A percentile compares a stretch with the other conserved stretches of the same genome.
phyloP scores from a whole-genome alignment of 805 yeast species.

The Sugiyamaella boreocaroliniensis region DNA sequence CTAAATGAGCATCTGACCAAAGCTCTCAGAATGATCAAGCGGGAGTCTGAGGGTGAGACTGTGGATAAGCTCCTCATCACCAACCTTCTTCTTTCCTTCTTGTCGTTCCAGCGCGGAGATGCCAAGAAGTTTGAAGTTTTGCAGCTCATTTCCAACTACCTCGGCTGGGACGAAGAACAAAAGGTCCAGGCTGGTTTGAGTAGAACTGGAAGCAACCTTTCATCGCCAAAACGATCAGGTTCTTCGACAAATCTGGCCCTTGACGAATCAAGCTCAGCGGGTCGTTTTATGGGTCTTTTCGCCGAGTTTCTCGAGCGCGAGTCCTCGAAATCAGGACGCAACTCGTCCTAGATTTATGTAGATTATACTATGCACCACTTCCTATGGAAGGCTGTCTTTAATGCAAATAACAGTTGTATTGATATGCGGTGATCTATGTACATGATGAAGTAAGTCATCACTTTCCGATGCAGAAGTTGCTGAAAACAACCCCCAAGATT shows the following conservation, averaged over 20 bases:
- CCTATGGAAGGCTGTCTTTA: neutral
- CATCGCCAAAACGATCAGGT: conserved; percentile 13
- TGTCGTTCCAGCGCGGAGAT: conserved; percentile 86
- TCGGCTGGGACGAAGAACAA: conserved; percentile 76
- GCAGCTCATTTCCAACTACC: conserved; percentile 69
- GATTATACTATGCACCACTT: neutral
- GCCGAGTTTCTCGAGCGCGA: conserved; percentile 34
- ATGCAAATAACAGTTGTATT: neutral
- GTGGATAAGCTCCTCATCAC: conserved; percentile 87
- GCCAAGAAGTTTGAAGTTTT: conserved; percentile 91
- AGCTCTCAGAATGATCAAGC: conserved; percentile 76
- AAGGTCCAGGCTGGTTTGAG: conserved; percentile 30
- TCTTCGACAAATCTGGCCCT: conserved; percentile 11
- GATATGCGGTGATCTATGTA: neutral
- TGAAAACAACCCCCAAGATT: conserved; percentile 81
- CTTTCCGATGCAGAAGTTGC: conserved; percentile 91
- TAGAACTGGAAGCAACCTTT: conserved; percentile 10
- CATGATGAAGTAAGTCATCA: conserved; percentile 27
- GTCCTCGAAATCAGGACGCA: neutral
- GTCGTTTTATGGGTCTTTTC: conserved; percentile 33
- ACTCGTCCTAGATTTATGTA: neutral
- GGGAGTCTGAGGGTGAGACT: conserved; percentile 63
- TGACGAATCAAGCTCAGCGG: conserved; percentile 13
- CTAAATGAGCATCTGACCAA: conserved; percentile 93
- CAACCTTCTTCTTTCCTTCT: conserved; percentile 75